A percentile compares a stretch with the other conserved stretches of the same genome.
These are phyloP conservation scores for Phaeosphaeriaceae sp. DNA, from an alignment of 2,329 filamentous ascomycete species.

Conservation along the genomic window DNA sequence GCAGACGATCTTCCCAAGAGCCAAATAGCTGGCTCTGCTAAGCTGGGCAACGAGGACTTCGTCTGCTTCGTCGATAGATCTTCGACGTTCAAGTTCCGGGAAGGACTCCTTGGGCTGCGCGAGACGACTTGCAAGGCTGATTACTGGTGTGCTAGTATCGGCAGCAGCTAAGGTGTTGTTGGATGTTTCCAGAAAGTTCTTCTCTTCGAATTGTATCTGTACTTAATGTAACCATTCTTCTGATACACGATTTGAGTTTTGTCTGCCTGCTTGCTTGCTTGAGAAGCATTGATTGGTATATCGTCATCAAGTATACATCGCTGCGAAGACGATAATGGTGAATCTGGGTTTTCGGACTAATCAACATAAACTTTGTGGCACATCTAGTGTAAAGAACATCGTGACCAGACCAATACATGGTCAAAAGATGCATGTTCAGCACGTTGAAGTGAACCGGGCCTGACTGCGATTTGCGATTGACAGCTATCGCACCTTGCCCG, in stretches of 20 bases:
- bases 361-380: not conserved
- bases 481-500: not conserved
- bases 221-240: not conserved
- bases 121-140: constrained; percentile 16
- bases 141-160: constrained; percentile 24
- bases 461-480: not conserved
- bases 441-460: not conserved
- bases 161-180: not conserved
- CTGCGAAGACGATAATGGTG: not conserved
- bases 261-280: not conserved
- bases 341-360: not conserved
- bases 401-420: not conserved
- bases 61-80: constrained; percentile 26
- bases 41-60: constrained; percentile 20
- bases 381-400: not conserved
- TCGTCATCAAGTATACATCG: too few species aligned
- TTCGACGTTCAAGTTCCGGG: constrained; percentile 13
- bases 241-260: not conserved
- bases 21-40: constrained; percentile 21
- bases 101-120: constrained; percentile 8
- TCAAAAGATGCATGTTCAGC: not conserved
- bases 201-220: not conserved
- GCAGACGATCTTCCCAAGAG: constrained; percentile 15
- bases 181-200: not conserved
- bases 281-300: too few species aligned